These are phyloP conservation scores for Plenodomus lindquistii DNA, from an alignment of 2,329 filamentous ascomycete genomes.

Conservation along the genomic window DNA sequence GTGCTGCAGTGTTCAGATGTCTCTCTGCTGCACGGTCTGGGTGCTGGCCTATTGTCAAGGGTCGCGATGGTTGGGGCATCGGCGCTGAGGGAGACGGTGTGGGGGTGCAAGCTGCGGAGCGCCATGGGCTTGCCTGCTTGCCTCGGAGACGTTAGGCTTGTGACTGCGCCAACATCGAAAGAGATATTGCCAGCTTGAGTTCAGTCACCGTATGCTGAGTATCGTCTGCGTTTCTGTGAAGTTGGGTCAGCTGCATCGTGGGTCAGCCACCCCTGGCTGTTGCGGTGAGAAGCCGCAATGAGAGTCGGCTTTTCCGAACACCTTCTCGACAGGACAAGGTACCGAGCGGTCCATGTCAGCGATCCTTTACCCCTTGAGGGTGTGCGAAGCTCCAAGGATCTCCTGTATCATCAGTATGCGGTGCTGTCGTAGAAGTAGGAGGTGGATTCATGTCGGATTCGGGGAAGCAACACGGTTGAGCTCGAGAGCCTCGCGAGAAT, in stretches of 20 bases:
- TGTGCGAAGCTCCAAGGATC: not conserved
- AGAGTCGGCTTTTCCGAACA: not conserved
- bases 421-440: not conserved
- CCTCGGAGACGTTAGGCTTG: not conserved
- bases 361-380: not conserved
- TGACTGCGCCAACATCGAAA: not conserved
- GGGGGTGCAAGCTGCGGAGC: not conserved
- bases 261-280: not conserved
- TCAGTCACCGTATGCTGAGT: not conserved
- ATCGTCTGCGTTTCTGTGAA: not conserved
- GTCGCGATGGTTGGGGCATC: not conserved
- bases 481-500: not conserved
- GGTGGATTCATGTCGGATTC: not conserved
- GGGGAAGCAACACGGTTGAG: no score
- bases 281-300: not conserved
- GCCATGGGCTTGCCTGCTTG: not conserved
- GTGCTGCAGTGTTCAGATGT: no score
- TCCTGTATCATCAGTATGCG: not conserved
- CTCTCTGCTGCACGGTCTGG: no score
- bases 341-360: not conserved
- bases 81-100: not conserved
- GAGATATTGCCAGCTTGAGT: not conserved
- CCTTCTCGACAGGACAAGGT: not conserved
- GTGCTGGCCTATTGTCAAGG: no score
- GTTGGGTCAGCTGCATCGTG: not conserved